Percentiles rank a stretch among this genome's conserved stretches.
Conservation (phyloP, 768 basidiomycete species). For the Suillus ampliporus region DNA sequence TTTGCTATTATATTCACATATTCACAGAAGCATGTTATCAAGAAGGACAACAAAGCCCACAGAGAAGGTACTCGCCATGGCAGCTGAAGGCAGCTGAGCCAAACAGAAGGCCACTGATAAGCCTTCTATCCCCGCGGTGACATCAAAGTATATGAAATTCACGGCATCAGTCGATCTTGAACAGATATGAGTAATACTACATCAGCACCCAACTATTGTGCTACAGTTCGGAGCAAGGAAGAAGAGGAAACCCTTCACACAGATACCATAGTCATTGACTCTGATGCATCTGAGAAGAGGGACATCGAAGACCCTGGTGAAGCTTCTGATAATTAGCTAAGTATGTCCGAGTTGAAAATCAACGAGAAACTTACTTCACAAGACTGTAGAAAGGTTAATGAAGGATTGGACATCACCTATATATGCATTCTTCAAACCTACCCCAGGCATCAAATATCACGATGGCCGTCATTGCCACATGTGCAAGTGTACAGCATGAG, state of each 20-base stretch:
- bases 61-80: not conserved
- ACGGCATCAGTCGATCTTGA: too few species aligned
- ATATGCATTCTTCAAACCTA: conserved; percentile 33
- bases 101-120: too few species aligned
- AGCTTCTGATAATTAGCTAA: not conserved
- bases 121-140: too few species aligned
- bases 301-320: conserved; percentile 1
- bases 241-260: not conserved
- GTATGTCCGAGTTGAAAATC: too few species aligned
- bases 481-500: conserved; percentile 28
- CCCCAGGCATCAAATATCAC: conserved; percentile 21
- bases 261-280: not conserved
- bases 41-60: not conserved
- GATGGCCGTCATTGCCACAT: conserved; percentile 23
- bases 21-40: not conserved
- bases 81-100: too few species aligned
- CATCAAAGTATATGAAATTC: too few species aligned
- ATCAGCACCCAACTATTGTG: not conserved
- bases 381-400: conserved; percentile 19
- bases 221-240: not conserved
- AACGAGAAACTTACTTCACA: too few species aligned
- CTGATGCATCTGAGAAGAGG: too few species aligned
- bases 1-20: not conserved
- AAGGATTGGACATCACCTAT: conserved; percentile 34
- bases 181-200: too few species aligned